These are phyloP conservation scores for Pleodorina starrii DNA, from an alignment of 139 green algal species.

Conservation along the genomic window DNA sequence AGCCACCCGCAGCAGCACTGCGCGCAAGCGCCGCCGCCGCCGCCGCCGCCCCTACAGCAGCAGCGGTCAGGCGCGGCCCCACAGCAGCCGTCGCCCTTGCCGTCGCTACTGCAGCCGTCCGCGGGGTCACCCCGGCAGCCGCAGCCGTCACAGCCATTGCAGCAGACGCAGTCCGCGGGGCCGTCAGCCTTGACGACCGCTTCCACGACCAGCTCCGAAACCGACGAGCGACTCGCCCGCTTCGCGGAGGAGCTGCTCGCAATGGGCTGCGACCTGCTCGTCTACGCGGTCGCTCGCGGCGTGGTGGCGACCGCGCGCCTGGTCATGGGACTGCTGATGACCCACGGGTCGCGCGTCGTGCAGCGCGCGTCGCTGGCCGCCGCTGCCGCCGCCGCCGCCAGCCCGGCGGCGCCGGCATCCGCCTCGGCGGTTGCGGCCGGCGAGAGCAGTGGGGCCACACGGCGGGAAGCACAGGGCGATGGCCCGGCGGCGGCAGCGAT, in stretches of 20 bases:
- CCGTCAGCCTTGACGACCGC: constrained; percentile 1
- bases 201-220: no score
- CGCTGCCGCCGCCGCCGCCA: not conserved
- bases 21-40: no score
- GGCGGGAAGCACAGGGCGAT: not conserved
- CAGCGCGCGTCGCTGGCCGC: not conserved
- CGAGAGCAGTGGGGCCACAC: not conserved
- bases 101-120: not conserved
- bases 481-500: not conserved
- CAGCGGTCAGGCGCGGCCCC: no score
- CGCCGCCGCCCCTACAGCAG: no score
- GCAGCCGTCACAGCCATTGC: no score
- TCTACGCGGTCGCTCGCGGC: not conserved
- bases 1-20: no score
- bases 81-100: not conserved
- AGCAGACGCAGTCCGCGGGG: not conserved
- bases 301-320: not conserved
- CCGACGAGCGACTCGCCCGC: not conserved
- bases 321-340: not conserved
- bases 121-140: not conserved
- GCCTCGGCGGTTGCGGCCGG: not conserved
- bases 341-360: not conserved
- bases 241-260: constrained; percentile 27
- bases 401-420: not conserved
- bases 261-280: constrained; percentile 19